Conservation (phyloP, 768 basidiomycete species). For the Collybia mongolica region DNA sequence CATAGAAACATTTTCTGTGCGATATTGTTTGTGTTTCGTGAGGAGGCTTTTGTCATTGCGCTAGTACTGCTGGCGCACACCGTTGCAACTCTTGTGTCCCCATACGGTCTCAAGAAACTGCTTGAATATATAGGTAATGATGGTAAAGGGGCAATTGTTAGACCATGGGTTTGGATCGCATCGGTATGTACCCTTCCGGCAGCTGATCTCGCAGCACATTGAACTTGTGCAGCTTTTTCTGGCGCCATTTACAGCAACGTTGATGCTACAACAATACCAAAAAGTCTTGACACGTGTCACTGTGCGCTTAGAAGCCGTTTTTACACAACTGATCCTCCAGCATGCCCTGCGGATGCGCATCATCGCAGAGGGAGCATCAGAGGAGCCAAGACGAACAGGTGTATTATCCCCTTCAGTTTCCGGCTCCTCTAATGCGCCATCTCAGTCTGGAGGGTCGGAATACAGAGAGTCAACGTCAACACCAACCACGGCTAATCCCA, state of each 20-base stretch:
- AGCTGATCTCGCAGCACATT: constrained; percentile 49
- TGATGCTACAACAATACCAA: not conserved
- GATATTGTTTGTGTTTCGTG: constrained; percentile 36
- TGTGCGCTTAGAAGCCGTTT: constrained; percentile 46
- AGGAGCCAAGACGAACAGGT: not conserved
- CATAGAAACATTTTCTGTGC: constrained; percentile 45
- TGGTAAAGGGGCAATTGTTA: constrained; percentile 44
- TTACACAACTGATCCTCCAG: constrained; percentile 42
- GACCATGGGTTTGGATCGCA: constrained; percentile 71
- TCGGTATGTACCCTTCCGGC: constrained; percentile 41
- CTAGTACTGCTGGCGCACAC: constrained; percentile 24
- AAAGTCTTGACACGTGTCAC: constrained; percentile 39
- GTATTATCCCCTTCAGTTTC: constrained; percentile 5
- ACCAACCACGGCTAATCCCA: constrained; percentile 14
- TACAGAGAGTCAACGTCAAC: constrained; percentile 4
- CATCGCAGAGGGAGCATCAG: constrained; percentile 35
- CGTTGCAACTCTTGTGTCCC: constrained; percentile 28
- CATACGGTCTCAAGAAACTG: constrained; percentile 39
- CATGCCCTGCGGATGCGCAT: constrained; percentile 60
- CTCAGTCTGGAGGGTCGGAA: constrained; percentile 1
- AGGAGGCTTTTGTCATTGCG: constrained; percentile 27
- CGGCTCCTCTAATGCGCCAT: not conserved
- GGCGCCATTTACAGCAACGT: not conserved
- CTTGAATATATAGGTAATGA: constrained; percentile 57
- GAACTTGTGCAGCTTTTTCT: constrained; percentile 44